Evolutionary conservation across 164 flowering plant species (phyloP).

Genomic region (Aristolochia fimbriata): DNA sequence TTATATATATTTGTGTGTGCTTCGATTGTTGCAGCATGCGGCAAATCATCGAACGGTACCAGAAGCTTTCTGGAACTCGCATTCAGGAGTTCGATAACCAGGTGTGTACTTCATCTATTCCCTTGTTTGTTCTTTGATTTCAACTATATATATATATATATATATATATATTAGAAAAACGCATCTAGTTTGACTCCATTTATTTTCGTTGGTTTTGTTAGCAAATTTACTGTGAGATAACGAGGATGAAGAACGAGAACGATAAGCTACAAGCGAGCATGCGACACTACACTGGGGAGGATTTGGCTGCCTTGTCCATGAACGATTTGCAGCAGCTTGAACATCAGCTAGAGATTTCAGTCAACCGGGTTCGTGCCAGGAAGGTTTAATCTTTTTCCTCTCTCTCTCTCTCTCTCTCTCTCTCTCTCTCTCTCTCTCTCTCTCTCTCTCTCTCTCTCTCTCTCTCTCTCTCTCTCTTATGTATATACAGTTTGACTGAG

Average conservation of each 20-base stretch:
- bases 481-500: too few relatives aligned
- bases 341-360: conserved; percentile 27
- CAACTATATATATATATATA: too few relatives aligned
- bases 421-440: too few relatives aligned
- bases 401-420: too few relatives aligned
- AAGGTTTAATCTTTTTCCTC: conserved; percentile 22
- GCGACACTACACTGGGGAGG: conserved; percentile 27
- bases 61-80: conserved; percentile 17
- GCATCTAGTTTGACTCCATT: neutral
- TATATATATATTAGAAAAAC: neutral
- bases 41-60: conserved; percentile 29
- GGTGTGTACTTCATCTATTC: conserved; percentile 12
- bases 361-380: conserved; percentile 28
- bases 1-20: neutral
- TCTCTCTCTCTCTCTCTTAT: too few relatives aligned
- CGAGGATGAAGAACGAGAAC: conserved; percentile 24
- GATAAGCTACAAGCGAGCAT: conserved; percentile 31
- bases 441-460: too few relatives aligned
- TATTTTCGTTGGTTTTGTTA: conserved; percentile 1
- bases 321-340: conserved; percentile 30
- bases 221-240: conserved; percentile 25
- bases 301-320: conserved; percentile 16
- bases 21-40: conserved; percentile 21
- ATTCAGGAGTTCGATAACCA: conserved; percentile 21
- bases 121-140: too few relatives aligned